Evolutionary conservation across 495 filamentous ascomycete species (phyloP).

Genomic region (Penicillium atrosanguineum): DNA sequence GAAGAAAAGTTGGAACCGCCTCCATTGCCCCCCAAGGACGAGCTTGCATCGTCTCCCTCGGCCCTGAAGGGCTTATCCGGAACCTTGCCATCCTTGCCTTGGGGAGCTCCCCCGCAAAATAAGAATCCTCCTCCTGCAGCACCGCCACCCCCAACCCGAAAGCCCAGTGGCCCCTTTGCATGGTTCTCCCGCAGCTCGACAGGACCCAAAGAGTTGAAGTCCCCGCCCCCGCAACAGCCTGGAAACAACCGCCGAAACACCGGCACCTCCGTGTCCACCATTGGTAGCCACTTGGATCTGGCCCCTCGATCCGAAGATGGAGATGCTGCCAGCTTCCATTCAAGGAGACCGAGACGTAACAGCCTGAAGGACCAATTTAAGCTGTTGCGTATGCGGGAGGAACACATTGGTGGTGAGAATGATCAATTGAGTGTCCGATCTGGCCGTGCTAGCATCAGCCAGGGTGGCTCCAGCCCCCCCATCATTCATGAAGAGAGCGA

Average conservation of each 20-base stretch:
- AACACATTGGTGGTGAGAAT: constrained; percentile 55
- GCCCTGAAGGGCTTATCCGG: constrained; percentile 50
- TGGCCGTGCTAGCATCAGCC: constrained; percentile 44
- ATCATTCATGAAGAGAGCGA: constrained; percentile 56
- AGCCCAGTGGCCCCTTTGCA: constrained; percentile 76
- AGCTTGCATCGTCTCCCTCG: constrained; percentile 37
- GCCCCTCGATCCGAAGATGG: constrained; percentile 63
- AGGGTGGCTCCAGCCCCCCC: constrained; percentile 54
- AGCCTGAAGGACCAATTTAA: constrained; percentile 87
- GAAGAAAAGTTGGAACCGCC: constrained; percentile 44
- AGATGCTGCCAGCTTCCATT: constrained; percentile 40
- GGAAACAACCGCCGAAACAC: constrained; percentile 63
- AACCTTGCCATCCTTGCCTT: constrained; percentile 51
- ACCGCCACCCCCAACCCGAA: constrained; percentile 53
- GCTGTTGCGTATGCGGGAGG: constrained; percentile 74
- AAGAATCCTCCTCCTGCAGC: constrained; percentile 41
- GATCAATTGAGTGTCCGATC: constrained; percentile 38
- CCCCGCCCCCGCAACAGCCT: constrained; percentile 50
- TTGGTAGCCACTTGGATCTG: constrained; percentile 71
- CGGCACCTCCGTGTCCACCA: constrained; percentile 67
- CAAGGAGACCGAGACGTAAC: constrained; percentile 54
- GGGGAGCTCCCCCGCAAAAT: constrained; percentile 41
- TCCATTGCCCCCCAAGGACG: constrained; percentile 51
- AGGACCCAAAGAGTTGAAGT: constrained; percentile 56
- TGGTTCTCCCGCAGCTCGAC: constrained; percentile 79